Evolutionary conservation across 2,329 filamentous ascomycete genomes (phyloP).

Genomic region (Aspergillaceae sp.): DNA sequence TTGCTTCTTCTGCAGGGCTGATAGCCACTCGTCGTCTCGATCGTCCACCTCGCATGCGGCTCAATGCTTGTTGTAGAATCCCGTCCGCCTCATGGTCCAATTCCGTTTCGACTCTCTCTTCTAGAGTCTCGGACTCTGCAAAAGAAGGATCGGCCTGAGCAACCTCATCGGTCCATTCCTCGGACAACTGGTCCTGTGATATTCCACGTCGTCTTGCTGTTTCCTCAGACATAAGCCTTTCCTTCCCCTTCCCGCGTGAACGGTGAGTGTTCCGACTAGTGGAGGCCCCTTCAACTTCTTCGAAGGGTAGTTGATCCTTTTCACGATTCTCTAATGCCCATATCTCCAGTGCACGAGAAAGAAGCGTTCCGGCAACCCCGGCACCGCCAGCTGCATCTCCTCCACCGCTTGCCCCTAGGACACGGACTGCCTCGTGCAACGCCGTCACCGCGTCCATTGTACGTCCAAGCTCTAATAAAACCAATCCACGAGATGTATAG

Average conservation of each 20-base stretch:
- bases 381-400: slow-evolving; percentile 41
- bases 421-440: slow-evolving; percentile 61
- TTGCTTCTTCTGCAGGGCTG: slow-evolving; percentile 15
- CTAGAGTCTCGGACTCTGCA: slow-evolving; percentile 13
- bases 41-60: slow-evolving; percentile 21
- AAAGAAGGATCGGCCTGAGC: slow-evolving; percentile 18
- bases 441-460: slow-evolving; percentile 70
- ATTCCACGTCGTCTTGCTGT: slow-evolving; percentile 14
- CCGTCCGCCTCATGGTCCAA: slow-evolving; percentile 37
- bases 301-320: slow-evolving; percentile 11
- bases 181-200: slow-evolving; percentile 14
- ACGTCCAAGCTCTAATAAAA: slow-evolving; percentile 67
- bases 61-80: slow-evolving; percentile 31
- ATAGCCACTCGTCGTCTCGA: slow-evolving; percentile 9
- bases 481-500: slow-evolving; percentile 57
- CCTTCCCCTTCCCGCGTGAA: slow-evolving; percentile 23
- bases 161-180: slow-evolving; percentile 33
- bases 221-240: slow-evolving; percentile 8
- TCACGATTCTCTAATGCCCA: slow-evolving; percentile 36
- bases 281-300: slow-evolving; percentile 9
- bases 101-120: slow-evolving; percentile 33
- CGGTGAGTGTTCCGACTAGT: slow-evolving; percentile 14
- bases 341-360: slow-evolving; percentile 38
- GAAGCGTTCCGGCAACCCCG: slow-evolving; percentile 38
- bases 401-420: slow-evolving; percentile 37